These are phyloP conservation scores for Lepiota brunneoincarnata DNA, from an alignment of 768 basidiomycete genomes.

Conservation along the genomic window DNA sequence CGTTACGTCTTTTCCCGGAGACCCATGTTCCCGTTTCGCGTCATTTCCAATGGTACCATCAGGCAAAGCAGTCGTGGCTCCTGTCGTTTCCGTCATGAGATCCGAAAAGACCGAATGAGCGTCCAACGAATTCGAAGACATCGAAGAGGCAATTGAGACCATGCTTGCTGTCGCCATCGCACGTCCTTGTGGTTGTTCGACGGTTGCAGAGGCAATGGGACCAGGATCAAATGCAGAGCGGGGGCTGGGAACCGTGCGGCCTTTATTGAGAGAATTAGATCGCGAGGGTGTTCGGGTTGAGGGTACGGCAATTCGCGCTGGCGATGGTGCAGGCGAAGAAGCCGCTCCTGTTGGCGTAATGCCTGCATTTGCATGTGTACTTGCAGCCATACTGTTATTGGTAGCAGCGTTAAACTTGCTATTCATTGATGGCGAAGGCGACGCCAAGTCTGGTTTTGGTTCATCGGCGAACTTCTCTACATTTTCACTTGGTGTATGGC, in stretches of 20 bases:
- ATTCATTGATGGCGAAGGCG: slow-evolving; percentile 2
- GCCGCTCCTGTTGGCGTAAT: too few relatives aligned
- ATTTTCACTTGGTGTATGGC: not conserved
- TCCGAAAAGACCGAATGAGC: slow-evolving; percentile 34
- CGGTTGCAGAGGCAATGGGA: not conserved
- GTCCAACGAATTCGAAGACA: slow-evolving; percentile 37
- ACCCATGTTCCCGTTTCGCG: not conserved
- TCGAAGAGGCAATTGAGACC: slow-evolving; percentile 24
- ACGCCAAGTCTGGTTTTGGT: slow-evolving; percentile 7
- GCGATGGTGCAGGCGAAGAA: not conserved
- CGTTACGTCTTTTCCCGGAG: slow-evolving; percentile 2
- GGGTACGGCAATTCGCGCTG: slow-evolving; percentile 16
- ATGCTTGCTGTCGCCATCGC: slow-evolving; percentile 10
- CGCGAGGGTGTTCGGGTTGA: slow-evolving; percentile 26
- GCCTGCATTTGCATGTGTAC: too few relatives aligned
- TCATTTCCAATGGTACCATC: slow-evolving; percentile 1
- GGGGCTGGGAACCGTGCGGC: not conserved
- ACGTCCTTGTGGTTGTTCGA: slow-evolving; percentile 7
- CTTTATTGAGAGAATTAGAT: slow-evolving; percentile 11
- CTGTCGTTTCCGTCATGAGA: slow-evolving; percentile 29
- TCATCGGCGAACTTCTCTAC: slow-evolving; percentile 4
- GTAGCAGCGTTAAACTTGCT: slow-evolving; percentile 2
- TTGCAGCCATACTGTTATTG: not conserved
- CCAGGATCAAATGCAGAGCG: slow-evolving; percentile 4
- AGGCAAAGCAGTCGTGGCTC: not conserved